Evolutionary conservation across 2,329 filamentous ascomycete genomes (phyloP).

Genomic region (Venturia effusa): DNA sequence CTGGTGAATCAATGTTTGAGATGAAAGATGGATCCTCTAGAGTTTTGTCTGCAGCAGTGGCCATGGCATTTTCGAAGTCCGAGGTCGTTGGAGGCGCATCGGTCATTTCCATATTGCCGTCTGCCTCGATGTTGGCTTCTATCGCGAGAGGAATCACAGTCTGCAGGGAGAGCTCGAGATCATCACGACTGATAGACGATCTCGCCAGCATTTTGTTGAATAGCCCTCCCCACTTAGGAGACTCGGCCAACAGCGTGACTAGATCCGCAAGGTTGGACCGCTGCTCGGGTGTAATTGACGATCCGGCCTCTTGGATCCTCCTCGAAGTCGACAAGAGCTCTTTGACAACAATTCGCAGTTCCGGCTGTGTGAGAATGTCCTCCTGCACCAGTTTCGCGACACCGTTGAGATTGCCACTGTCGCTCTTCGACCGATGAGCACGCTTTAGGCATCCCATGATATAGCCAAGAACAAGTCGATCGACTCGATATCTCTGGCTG

Average conservation of each 20-base stretch:
- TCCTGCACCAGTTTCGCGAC: neutral
- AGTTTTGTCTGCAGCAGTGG: slow-evolving; percentile 13
- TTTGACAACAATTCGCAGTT: slow-evolving; percentile 1
- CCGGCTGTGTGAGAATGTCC: neutral
- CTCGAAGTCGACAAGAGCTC: slow-evolving; percentile 1
- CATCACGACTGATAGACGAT: neutral
- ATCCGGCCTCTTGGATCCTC: neutral
- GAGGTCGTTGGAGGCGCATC: slow-evolving; percentile 20
- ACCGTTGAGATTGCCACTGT: neutral
- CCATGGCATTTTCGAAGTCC: slow-evolving; percentile 13
- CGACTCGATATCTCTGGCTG: slow-evolving; percentile 53
- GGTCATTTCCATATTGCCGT: slow-evolving; percentile 43
- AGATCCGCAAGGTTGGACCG: neutral
- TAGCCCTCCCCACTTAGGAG: neutral
- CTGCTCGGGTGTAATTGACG: neutral
- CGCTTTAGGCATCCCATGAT: slow-evolving; percentile 39
- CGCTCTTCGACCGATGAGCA: neutral
- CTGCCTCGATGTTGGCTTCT: slow-evolving; percentile 28
- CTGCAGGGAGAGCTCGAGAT: slow-evolving; percentile 15
- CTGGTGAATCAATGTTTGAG: slow-evolving; percentile 20
- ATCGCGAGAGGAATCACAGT: slow-evolving; percentile 35
- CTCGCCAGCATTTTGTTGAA: slow-evolving; percentile 2
- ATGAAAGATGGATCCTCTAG: neutral
- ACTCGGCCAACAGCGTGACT: slow-evolving; percentile 3
- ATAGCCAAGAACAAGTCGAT: slow-evolving; percentile 62